Base-by-base conservation (phyloP, 2,329 filamentous ascomycete genomes). In the Botrytis tulipae region DNA sequence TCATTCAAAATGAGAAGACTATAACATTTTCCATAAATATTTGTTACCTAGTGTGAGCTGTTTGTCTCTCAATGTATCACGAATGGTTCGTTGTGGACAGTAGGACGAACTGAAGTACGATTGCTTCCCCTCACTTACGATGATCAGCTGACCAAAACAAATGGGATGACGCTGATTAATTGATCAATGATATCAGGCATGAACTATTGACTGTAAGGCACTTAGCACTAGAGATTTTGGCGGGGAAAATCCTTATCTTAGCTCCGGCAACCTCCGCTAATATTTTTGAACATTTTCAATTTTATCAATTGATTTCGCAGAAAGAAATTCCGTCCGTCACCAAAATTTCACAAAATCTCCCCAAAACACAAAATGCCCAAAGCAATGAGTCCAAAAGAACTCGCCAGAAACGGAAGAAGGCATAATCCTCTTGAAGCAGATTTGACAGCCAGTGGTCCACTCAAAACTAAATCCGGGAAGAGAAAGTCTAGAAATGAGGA, bases 401-500 rank as follows among this genome's bases (percentile, higher is more conserved):
- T 86, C 73, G 84, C 82, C 77, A 89, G 87, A 81, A 86, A 86
- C 78, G 86, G 86, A 75, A 90, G 91, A 80, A 90, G 93, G 77
- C 95, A 98, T 84, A 97, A 97, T 78, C 95, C 95, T 59, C 91
- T 99, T 74, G 92, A 95, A 79, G 93, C 97, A 80, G 96, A 98
- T 80, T 87, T 98, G 81, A 84, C 91, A 78, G 86, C 93, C 77
- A 87, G 91, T 73, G 87, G 91, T 75, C 85, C 91, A 77, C 82
- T 95, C 80, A 89, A 95, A 84, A 90, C 90, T 81, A 91, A 95
- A 86, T 90, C 90, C 78, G 86, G 86, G 79, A 93, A 93, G 85
- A 87, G 87, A 78, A 92, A 90, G 82, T 85, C 86, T 76, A 88
- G 85, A 72, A 82, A 86, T 69, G 88, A 90, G 48, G 86, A 88